Percentiles rank a stretch among this genome's conserved stretches.
Conservation (phyloP, 2,329 filamentous ascomycete genomes). For the Diaporthe amygdali region DNA sequence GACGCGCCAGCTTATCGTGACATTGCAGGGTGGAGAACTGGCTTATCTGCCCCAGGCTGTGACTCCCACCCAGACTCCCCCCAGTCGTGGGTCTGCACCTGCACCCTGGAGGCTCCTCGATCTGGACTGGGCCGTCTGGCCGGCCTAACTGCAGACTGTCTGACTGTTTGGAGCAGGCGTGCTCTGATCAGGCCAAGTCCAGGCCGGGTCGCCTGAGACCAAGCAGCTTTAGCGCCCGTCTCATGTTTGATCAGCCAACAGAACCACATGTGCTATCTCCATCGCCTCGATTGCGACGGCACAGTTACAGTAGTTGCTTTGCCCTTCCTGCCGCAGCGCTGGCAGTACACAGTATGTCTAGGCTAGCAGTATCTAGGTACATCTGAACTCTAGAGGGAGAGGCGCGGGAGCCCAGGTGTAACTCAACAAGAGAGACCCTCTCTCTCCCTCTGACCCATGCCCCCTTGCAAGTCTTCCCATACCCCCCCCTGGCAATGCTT, state of each 20-base stretch:
- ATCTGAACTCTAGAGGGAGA: background rate
- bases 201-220: constrained; percentile 2
- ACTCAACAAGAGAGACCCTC: background rate
- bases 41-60: constrained; percentile 9
- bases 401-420: constrained; percentile 1
- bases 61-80: background rate
- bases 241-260: constrained; percentile 16
- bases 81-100: background rate
- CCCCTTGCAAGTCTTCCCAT: background rate
- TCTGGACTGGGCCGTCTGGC: background rate
- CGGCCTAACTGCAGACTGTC: background rate
- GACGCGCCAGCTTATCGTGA: constrained; percentile 11
- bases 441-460: background rate
- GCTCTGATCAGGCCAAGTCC: background rate
- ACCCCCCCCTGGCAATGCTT: background rate
- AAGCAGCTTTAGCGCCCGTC: constrained; percentile 10
- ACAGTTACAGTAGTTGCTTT: no score
- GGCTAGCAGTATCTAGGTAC: background rate
- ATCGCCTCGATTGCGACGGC: background rate
- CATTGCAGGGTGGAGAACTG: background rate
- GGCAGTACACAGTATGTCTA: no score
- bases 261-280: constrained; percentile 3
- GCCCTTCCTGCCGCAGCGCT: no score
- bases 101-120: background rate
- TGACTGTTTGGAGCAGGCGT: background rate